Evolutionary conservation across 2,329 filamentous ascomycete species (phyloP), one percentile per base, ranked within the genome.

Genomic region (Fusarium marasasianum): DNA sequence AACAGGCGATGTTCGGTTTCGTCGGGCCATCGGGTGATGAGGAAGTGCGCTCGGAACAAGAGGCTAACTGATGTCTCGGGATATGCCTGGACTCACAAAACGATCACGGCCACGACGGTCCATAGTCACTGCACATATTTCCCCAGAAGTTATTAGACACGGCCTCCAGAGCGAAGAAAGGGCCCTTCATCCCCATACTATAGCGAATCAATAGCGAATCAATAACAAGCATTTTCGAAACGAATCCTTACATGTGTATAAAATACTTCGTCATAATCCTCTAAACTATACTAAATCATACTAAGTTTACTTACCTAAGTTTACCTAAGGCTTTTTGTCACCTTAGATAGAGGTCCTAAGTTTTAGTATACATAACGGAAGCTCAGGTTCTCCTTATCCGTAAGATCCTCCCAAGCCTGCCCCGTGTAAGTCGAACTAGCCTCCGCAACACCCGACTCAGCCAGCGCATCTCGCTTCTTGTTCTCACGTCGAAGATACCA

Each of bases 381-480:
- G 69, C 87, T 87, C 35, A 85, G 75, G 76, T 91, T 92, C 84
- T 91, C 87, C 80, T 81, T 84, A 77, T 92, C 90, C 11, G 90
- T 92, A 77, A 90, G 82, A 78, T 92, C 90, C 77, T 91, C 89
- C 78, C 90, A 92, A 4, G 88, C 89, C 75, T 90, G 87, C 1
- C 50, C 66, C 8, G 73, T 71, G 20, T 60, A 62, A 11, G 65
- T 64, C 10, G 85, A 85, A 6, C 79, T 82, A 2, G 83, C 83
- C 72, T 83, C 82, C 1, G 78, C 66, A 1, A 85, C 83, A n/a
- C 84, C 83, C 18, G 82, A 80, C 0, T 81, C 83, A 8, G 84
- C 80, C 60, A 88, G 66, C 8, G 81, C 80, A 60, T 91, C 89
- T 64, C 89, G 88, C 79, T 84, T 87, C 78, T 84, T 88, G 75